A percentile compares a stretch with the other conserved stretches of the same genome.
Conservation (phyloP, 1,284 basidiomycete species). For the Ceratobasidium sp. region DNA sequence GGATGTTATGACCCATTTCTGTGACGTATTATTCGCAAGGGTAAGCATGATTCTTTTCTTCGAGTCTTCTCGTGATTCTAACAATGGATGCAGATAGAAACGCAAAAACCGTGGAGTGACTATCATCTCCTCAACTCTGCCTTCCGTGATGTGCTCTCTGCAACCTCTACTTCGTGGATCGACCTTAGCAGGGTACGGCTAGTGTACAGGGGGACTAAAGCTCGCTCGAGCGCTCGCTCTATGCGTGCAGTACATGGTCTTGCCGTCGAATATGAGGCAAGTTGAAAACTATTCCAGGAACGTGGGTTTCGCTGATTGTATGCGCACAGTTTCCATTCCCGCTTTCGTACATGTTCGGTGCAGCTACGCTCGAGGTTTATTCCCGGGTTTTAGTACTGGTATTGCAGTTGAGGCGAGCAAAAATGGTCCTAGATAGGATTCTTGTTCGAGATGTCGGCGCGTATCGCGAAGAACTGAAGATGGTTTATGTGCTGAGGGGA, state of each 20-base stretch:
- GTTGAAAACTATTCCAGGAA: conserved; percentile 4
- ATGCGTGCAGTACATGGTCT: conserved; percentile 69
- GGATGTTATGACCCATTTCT: conserved; percentile 77
- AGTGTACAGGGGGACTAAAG: conserved; percentile 66
- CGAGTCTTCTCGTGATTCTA: neutral
- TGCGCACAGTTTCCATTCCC: conserved; percentile 70
- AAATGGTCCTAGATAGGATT: conserved; percentile 73
- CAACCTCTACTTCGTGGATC: conserved; percentile 66
- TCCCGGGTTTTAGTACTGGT: conserved; percentile 80
- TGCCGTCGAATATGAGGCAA: conserved; percentile 74
- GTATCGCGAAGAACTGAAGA: conserved; percentile 64
- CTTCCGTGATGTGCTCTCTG: conserved; percentile 73
- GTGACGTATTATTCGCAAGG: conserved; percentile 75
- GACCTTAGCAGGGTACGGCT: conserved; percentile 79
- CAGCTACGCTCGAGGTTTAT: conserved; percentile 68
- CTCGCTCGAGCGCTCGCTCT: conserved; percentile 64
- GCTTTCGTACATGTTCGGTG: conserved; percentile 79
- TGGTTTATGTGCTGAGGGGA: conserved; percentile 77
- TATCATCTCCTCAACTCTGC: conserved; percentile 85
- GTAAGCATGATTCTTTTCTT: conserved; percentile 56
- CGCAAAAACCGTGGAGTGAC: conserved; percentile 76
- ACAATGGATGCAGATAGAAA: conserved; percentile 70
- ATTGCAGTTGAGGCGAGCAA: conserved; percentile 78
- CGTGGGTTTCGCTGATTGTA: neutral
- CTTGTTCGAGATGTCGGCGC: conserved; percentile 63